phyloP scores from a whole-genome alignment of 139 green algal species.

The Tetradesmus lagerheimii region DNA sequence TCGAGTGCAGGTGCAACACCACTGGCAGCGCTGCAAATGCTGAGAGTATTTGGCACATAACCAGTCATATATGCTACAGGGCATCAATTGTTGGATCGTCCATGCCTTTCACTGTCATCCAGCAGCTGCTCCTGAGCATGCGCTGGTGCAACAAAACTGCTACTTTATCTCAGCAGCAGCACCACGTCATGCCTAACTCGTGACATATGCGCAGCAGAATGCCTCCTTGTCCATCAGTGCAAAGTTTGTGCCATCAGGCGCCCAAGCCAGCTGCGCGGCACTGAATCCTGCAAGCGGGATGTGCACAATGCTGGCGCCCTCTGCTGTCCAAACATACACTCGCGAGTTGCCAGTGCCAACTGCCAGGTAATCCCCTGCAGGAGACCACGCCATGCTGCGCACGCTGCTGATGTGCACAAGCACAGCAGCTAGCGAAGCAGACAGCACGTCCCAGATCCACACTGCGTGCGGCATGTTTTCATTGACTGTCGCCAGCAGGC shows the following conservation, averaged over 20 bases:
- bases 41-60: no score
- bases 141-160: no score
- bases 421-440: conserved; percentile 73
- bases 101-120: no score
- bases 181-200: background rate
- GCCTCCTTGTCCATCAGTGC: conserved; percentile 67
- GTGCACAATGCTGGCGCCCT: conserved; percentile 86
- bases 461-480: conserved; percentile 76
- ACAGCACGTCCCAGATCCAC: conserved; percentile 87
- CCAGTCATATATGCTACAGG: no score
- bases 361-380: conserved; percentile 63
- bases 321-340: conserved; percentile 88
- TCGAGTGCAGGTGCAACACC: no score
- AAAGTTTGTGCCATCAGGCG: conserved; percentile 57
- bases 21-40: no score
- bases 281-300: conserved; percentile 81
- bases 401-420: conserved; percentile 75
- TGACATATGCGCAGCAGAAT: conserved; percentile 82
- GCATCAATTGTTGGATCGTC: no score
- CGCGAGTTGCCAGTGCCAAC: conserved; percentile 63
- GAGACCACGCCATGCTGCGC: conserved; percentile 68
- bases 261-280: conserved; percentile 69
- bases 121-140: no score
- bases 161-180: background rate
- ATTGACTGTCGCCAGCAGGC: conserved; percentile 80